Percentiles rank a stretch among this genome's conserved stretches.
These are phyloP conservation scores for Petunia hybrid DNA, from an alignment of 305 asterid species.

Conservation along the genomic window DNA sequence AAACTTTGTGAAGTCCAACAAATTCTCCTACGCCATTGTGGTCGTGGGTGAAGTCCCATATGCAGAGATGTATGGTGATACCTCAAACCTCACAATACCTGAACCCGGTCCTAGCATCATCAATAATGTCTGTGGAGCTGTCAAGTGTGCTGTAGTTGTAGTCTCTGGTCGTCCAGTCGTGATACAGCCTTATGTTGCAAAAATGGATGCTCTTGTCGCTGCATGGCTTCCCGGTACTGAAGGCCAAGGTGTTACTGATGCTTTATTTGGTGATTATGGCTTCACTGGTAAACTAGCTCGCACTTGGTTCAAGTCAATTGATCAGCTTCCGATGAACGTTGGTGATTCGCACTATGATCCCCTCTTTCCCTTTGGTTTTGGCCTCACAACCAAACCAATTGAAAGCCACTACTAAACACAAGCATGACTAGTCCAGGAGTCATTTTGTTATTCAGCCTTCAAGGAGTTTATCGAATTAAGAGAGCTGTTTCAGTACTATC, in stretches of 20 bases:
- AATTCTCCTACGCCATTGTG: slow-evolving; percentile 58
- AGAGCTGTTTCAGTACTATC: background rate
- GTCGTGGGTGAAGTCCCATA: slow-evolving; percentile 64
- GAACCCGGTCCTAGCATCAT: slow-evolving; percentile 38
- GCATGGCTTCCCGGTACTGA: slow-evolving; percentile 52
- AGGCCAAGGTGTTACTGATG: slow-evolving; percentile 47
- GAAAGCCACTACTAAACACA: background rate
- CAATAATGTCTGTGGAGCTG: slow-evolving; percentile 35
- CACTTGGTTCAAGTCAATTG: slow-evolving; percentile 43
- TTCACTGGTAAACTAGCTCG: slow-evolving; percentile 40
- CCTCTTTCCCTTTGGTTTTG: slow-evolving; percentile 46
- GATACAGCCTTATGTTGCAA: slow-evolving; percentile 32
- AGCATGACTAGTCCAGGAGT: background rate
- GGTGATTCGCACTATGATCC: slow-evolving; percentile 45
- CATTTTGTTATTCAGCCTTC: slow-evolving; percentile 18
- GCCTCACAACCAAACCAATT: slow-evolving; percentile 39
- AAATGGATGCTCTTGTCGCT: slow-evolving; percentile 43
- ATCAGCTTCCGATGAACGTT: slow-evolving; percentile 49
- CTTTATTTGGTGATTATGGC: slow-evolving; percentile 41
- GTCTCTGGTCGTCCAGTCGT: slow-evolving; percentile 46
- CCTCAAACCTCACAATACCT: slow-evolving; percentile 42
- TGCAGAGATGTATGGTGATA: slow-evolving; percentile 60
- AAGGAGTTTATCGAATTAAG: background rate
- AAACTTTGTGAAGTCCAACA: slow-evolving; percentile 41
- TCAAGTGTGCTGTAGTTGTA: slow-evolving; percentile 40